Percentiles rank a stretch among this genome's conserved stretches.
These are phyloP conservation scores for Peribolospora baueri DNA, from an alignment of 768 basidiomycete species.

Conservation along the genomic window DNA sequence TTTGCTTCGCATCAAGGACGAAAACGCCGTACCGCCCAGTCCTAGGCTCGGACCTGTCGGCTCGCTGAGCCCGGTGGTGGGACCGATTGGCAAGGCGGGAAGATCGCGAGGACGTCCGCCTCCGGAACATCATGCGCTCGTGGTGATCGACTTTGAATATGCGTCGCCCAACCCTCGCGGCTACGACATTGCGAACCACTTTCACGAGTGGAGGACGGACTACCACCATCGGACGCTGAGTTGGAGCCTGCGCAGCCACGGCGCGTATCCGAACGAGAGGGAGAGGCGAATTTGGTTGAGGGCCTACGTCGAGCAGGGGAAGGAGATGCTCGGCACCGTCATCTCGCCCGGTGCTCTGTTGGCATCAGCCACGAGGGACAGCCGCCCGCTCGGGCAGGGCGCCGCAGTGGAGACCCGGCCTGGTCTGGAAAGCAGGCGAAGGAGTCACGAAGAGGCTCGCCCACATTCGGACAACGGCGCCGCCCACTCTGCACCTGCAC, in stretches of 20 bases:
- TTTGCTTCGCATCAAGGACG: conserved; percentile 26
- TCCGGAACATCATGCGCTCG: not conserved
- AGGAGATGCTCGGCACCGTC: conserved; percentile 9
- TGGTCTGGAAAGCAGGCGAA: conserved; percentile 1
- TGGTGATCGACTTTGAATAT: conserved; percentile 91
- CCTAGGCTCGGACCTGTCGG: too few relatives aligned
- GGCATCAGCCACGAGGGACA: too few relatives aligned
- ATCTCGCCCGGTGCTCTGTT: too few relatives aligned
- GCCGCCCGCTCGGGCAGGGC: too few relatives aligned
- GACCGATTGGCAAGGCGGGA: conserved; percentile 5
- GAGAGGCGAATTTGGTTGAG: conserved; percentile 64
- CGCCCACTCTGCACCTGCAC: not conserved
- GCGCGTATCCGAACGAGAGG: conserved; percentile 42
- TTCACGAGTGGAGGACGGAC: conserved; percentile 80
- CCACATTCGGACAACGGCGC: not conserved
- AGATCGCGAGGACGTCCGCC: conserved; percentile 13
- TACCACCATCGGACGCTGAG: conserved; percentile 35
- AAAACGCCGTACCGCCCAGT: not conserved
- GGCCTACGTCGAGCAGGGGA: conserved; percentile 41
- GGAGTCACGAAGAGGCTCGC: conserved; percentile 7
- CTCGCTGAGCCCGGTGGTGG: not conserved
- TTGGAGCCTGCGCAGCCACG: conserved; percentile 22
- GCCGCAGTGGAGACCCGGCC: too few relatives aligned
- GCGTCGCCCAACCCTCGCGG: conserved; percentile 75
- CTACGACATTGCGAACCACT: conserved; percentile 50